phyloP scores from a whole-genome alignment of 2,329 filamentous ascomycete species.

The Alternaria triticimaculans region DNA sequence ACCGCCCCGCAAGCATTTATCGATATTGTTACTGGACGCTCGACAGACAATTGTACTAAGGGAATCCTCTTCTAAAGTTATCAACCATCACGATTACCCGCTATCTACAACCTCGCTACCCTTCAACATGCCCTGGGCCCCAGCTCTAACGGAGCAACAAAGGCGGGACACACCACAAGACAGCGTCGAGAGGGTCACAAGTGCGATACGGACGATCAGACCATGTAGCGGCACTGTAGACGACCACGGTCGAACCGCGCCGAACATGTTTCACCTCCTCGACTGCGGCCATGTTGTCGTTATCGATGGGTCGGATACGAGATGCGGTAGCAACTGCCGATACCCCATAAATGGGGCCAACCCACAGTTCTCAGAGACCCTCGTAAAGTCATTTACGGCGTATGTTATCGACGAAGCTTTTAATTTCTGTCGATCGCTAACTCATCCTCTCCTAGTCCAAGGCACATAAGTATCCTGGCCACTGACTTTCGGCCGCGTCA shows the following conservation, averaged over 20 bases:
- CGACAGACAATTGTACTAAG: not conserved
- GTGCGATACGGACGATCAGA: not conserved
- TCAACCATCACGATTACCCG: not conserved
- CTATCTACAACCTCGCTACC: not conserved
- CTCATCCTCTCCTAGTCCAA: not conserved
- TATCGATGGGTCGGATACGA: slow-evolving; percentile 9
- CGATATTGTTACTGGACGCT: not conserved
- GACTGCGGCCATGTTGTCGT: slow-evolving; percentile 27
- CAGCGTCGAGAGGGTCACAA: not conserved
- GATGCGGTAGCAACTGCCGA: slow-evolving; percentile 23
- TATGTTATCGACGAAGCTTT: not conserved
- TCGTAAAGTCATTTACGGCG: not conserved
- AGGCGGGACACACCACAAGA: not conserved
- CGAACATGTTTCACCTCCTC: slow-evolving; percentile 19
- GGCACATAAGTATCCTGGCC: not conserved
- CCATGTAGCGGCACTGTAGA: slow-evolving; percentile 3
- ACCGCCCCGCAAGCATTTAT: not conserved
- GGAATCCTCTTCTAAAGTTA: no score
- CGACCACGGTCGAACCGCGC: not conserved
- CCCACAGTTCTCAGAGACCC: not conserved
- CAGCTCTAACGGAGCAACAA: not conserved
- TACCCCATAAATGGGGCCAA: not conserved
- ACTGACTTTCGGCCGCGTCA: not conserved
- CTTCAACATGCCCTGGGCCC: not conserved
- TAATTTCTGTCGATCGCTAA: not conserved